Base-by-base conservation (phyloP, 805 yeast genomes). In the Candida fluviatilis region DNA sequence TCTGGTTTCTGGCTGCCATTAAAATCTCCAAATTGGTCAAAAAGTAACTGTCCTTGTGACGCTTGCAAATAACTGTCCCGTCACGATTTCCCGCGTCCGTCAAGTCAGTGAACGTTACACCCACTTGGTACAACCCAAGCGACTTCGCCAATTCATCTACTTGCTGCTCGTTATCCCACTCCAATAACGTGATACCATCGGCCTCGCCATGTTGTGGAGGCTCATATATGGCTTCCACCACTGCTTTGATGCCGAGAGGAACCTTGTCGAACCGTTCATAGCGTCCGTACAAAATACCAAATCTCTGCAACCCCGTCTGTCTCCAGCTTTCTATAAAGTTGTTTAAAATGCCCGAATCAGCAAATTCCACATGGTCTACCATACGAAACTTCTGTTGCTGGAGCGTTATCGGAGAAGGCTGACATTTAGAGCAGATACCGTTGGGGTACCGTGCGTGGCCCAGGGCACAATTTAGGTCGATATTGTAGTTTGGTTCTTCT, bases 301-400 rank as follows among this genome's bases (percentile, higher is more conserved):
- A 71, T 51, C 99, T 75, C 63, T 93, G 99, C 15, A 76, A 66
- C 2, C 96, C 98, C 0, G 95, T 76, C 37, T 69, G 66, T 61
- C 99, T 80, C 99, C 99, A 93, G 16, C 84, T 67, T 48, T 93
- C 95, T 39, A 93, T 87, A 59, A 93, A 93, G 26, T 74, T 69
- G 58, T 93, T 87, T 38, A 93, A 76, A 18, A 89, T 73, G 10
- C 71, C 68, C 37, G 89, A 78, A 41, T 78, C 78, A 17, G 87
- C 79, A 58, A 90, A 86, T 58, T 93, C 99, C 21, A 93, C 93
- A 63, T 93, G 98, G 58, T 93, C 99, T 19, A 95, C 96, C 95
- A 93, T 87, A 51, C 99, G 76, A 60, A 86, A 93, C 25, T 73
- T 68, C 58, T 93, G 99, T 59, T 81, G 89, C 59, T 84, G 95